Conservation (phyloP, 495 filamentous ascomycete species). For the Lasiosphaeris hirsuta region DNA sequence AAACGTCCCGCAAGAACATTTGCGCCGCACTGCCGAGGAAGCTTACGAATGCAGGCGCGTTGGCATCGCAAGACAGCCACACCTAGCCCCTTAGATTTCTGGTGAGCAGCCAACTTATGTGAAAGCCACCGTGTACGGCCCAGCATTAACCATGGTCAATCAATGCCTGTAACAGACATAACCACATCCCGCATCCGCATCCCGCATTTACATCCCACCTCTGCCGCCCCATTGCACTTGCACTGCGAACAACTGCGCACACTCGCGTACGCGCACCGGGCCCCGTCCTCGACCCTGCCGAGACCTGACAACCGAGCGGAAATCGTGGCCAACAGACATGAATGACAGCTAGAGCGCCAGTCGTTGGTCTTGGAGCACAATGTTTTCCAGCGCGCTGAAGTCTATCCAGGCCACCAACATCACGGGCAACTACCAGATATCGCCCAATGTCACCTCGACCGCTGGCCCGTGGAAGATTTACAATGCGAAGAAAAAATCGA, state of each 20-base stretch:
- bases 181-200: no score
- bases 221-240: neutral
- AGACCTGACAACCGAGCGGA: neutral
- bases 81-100: no score
- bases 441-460: slow-evolving; percentile 61
- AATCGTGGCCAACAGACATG: neutral
- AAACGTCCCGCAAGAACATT: no score
- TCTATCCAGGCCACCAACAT: slow-evolving; percentile 87
- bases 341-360: slow-evolving; percentile 14
- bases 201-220: no score
- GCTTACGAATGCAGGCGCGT: no score
- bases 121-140: no score
- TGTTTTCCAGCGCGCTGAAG: slow-evolving; percentile 91
- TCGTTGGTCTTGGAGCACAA: slow-evolving; percentile 39
- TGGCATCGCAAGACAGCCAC: no score
- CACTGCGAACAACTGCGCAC: neutral
- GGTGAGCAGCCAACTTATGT: no score
- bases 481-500: slow-evolving; percentile 94
- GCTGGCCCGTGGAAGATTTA: slow-evolving; percentile 96
- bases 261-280: neutral
- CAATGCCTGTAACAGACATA: no score
- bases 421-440: slow-evolving; percentile 79
- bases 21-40: no score
- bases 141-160: no score
- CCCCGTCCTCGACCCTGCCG: neutral